Evolutionary conservation across 2,329 filamentous ascomycete species (phyloP).

Genomic region (Bimuria novae-zelandiae): DNA sequence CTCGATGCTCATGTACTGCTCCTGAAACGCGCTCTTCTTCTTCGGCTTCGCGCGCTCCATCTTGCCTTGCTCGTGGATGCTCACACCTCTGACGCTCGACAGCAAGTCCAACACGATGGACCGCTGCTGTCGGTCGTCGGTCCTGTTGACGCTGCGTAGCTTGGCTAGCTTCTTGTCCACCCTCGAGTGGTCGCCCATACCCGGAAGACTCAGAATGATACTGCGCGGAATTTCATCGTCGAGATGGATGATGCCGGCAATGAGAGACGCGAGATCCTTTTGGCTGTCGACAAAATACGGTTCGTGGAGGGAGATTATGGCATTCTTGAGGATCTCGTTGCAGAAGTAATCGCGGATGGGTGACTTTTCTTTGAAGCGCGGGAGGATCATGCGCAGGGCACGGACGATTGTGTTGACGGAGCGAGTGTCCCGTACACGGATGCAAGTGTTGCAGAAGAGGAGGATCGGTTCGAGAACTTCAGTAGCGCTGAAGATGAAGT

Average conservation of each 20-base stretch:
- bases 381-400: constrained; percentile 83
- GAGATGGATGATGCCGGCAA: constrained; percentile 80
- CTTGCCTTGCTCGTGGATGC: constrained; percentile 91
- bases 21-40: constrained; percentile 40
- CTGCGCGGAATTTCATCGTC: constrained; percentile 75
- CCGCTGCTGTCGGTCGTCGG: constrained; percentile 74
- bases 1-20: constrained; percentile 51
- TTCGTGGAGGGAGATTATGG: constrained; percentile 88
- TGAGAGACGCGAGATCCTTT: constrained; percentile 85
- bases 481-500: constrained; percentile 79
- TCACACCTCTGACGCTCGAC: constrained; percentile 84
- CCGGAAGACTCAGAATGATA: constrained; percentile 79
- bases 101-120: constrained; percentile 82
- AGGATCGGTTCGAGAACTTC: constrained; percentile 85
- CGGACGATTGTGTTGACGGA: constrained; percentile 85
- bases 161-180: constrained; percentile 61
- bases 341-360: constrained; percentile 86
- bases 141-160: constrained; percentile 50
- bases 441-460: constrained; percentile 86
- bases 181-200: constrained; percentile 66
- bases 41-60: constrained; percentile 55
- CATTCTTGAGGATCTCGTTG: constrained; percentile 84
- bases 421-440: constrained; percentile 86
- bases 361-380: constrained; percentile 67
- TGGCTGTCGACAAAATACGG: constrained; percentile 97